These are phyloP conservation scores for Hordeum marinum DNA, from an alignment of 176 grass and related monocot genomes.

Conservation along the genomic window DNA sequence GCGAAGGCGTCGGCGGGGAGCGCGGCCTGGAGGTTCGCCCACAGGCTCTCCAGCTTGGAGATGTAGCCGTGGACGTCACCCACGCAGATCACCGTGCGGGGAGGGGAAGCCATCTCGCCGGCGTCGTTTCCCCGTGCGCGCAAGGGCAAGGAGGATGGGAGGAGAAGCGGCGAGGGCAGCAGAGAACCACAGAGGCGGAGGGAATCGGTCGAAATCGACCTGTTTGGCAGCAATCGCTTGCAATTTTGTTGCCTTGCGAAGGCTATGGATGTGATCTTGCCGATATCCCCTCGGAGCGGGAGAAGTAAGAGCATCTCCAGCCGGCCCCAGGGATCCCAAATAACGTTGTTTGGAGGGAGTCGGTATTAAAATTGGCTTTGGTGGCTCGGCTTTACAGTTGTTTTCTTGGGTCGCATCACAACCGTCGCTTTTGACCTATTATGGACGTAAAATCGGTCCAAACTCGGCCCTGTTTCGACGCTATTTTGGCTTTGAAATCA, in stretches of 20 bases:
- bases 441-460: too few relatives aligned
- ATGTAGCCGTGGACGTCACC: slow-evolving; percentile 86
- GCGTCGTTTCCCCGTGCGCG: neutral
- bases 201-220: neutral
- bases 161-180: neutral
- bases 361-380: too few relatives aligned
- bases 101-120: slow-evolving; percentile 17
- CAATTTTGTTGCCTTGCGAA: slow-evolving; percentile 1
- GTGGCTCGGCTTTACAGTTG: too few relatives aligned
- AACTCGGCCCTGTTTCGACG: too few relatives aligned
- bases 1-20: slow-evolving; percentile 62
- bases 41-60: slow-evolving; percentile 78
- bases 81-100: slow-evolving; percentile 71
- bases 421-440: too few relatives aligned
- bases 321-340: too few relatives aligned
- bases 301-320: too few relatives aligned
- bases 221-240: slow-evolving; percentile 1
- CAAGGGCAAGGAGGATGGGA: neutral
- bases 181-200: neutral
- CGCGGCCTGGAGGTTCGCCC: slow-evolving; percentile 59
- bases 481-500: too few relatives aligned
- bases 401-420: too few relatives aligned
- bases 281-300: neutral
- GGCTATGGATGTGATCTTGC: neutral
- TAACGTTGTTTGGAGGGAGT: too few relatives aligned